These are phyloP conservation scores for Volutella citrinella DNA, from an alignment of 2,329 filamentous ascomycete genomes.

Conservation along the genomic window DNA sequence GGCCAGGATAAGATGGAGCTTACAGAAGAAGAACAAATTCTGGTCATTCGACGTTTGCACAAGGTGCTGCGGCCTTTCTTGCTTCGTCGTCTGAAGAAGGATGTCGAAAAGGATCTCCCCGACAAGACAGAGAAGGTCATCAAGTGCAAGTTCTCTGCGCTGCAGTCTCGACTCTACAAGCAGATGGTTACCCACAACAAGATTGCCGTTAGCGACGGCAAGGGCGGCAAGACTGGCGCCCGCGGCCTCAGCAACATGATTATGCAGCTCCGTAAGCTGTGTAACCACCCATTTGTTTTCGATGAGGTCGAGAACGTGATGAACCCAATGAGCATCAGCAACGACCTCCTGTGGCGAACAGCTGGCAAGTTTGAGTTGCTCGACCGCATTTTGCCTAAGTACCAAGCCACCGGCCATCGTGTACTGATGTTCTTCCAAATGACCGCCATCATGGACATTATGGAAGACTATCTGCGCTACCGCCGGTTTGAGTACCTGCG, in stretches of 20 bases:
- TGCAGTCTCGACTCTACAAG: conserved; percentile 93
- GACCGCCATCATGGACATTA: conserved; percentile 99
- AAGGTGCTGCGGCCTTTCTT: conserved; percentile 97
- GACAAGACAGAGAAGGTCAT: conserved; percentile 99
- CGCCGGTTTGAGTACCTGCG: conserved; percentile 83
- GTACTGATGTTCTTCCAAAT: conserved; percentile 99
- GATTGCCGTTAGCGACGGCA: conserved; percentile 89
- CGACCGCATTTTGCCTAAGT: conserved; percentile 90
- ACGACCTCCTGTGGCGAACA: conserved; percentile 92
- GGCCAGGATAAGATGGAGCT: conserved; percentile 98
- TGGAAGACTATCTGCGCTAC: conserved; percentile 94
- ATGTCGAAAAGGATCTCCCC: conserved; percentile 97
- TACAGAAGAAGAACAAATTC: conserved; percentile 98
- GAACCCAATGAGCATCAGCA: conserved; percentile 84
- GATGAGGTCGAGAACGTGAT: conserved; percentile 97
- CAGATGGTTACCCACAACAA: conserved; percentile 96
- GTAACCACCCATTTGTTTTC: conserved; percentile 98
- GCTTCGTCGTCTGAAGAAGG: conserved; percentile 97
- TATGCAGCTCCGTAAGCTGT: conserved; percentile 98
- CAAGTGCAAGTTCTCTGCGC: conserved; percentile 96
- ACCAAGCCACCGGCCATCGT: conserved; percentile 84
- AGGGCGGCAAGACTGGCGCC: conserved; percentile 90
- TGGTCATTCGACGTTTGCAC: conserved; percentile 96
- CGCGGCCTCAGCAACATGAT: conserved; percentile 99
- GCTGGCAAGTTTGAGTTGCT: conserved; percentile 96